A percentile compares a stretch with the other conserved stretches of the same genome.
Conservation (phyloP, 495 filamentous ascomycete species). For the Pseudotulostoma volvatum region DNA sequence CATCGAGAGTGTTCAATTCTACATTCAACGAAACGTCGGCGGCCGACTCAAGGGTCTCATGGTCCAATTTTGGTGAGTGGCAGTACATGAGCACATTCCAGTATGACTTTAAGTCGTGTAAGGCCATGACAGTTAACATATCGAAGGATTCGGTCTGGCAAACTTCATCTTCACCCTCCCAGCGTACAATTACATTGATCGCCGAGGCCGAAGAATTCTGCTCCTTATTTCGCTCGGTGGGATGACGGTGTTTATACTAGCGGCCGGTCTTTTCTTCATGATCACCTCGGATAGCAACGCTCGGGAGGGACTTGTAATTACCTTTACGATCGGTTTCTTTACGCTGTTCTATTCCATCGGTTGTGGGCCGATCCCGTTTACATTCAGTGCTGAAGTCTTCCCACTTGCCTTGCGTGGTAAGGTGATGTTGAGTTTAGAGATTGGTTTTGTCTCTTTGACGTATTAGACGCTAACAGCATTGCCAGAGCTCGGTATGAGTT, state of each 20-base stretch:
- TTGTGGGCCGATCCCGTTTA: constrained; percentile 12
- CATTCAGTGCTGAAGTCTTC: constrained; percentile 45
- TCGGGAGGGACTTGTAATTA: constrained; percentile 5
- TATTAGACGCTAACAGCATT: too few relatives aligned
- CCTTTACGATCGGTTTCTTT: constrained; percentile 8
- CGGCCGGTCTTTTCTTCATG: constrained; percentile 8
- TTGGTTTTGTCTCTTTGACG: too few relatives aligned
- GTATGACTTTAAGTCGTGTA: too few relatives aligned
- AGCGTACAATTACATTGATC: constrained; percentile 13
- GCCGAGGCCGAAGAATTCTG: constrained; percentile 12
- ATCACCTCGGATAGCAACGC: constrained; percentile 1
- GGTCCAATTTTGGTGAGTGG: too few relatives aligned
- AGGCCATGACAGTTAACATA: too few relatives aligned
- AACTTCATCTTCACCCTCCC: constrained; percentile 18
- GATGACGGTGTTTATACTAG: constrained; percentile 11
- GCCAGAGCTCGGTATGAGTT: constrained; percentile 62
- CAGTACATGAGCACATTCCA: too few relatives aligned
- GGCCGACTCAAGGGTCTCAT: too few relatives aligned
- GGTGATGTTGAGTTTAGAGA: constrained; percentile 35
- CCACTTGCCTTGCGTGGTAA: constrained; percentile 55
- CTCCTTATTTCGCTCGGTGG: constrained; percentile 13
- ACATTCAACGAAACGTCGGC: constrained; percentile 6
- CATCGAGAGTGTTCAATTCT: constrained; percentile 20
- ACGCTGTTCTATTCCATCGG: constrained; percentile 11
- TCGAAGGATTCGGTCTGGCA: constrained; percentile 10